phyloP scores from a whole-genome alignment of 306 rosid genomes.

The Gillenia trifoliata region DNA sequence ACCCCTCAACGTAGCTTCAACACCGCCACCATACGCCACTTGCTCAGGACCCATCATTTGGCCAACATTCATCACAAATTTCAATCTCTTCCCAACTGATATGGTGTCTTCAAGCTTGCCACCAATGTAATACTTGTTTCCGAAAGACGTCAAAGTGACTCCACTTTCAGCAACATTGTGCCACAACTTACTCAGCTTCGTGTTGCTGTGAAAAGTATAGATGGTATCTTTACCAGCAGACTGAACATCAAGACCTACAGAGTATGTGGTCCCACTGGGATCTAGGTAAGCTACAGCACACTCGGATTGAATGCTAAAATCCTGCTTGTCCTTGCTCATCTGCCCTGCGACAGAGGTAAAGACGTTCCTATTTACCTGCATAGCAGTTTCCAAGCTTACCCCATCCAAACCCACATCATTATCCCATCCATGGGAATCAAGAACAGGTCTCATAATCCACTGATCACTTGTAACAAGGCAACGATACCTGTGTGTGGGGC shows the following conservation, averaged over 20 bases:
- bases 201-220: constrained; percentile 57
- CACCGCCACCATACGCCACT: constrained; percentile 75
- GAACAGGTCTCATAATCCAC: constrained; percentile 88
- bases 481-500: constrained; percentile 70
- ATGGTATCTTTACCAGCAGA: constrained; percentile 67
- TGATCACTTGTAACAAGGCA: constrained; percentile 60
- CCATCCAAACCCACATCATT: constrained; percentile 94
- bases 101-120: constrained; percentile 84
- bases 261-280: constrained; percentile 53
- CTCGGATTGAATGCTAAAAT: constrained; percentile 76
- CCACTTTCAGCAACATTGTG: constrained; percentile 71
- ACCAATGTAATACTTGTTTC: constrained; percentile 60
- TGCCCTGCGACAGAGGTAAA: constrained; percentile 64
- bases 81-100: constrained; percentile 72
- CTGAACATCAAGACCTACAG: constrained; percentile 78
- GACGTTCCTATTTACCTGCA: constrained; percentile 47
- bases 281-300: constrained; percentile 65
- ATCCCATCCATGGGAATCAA: constrained; percentile 96
- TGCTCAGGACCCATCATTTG: constrained; percentile 65
- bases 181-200: constrained; percentile 57
- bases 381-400: constrained; percentile 66
- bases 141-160: constrained; percentile 71
- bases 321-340: constrained; percentile 76
- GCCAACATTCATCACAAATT: constrained; percentile 65
- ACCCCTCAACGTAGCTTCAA: constrained; percentile 71